Evolutionary conservation across 768 basidiomycete species (phyloP).

Genomic region (Russula olivacea): DNA sequence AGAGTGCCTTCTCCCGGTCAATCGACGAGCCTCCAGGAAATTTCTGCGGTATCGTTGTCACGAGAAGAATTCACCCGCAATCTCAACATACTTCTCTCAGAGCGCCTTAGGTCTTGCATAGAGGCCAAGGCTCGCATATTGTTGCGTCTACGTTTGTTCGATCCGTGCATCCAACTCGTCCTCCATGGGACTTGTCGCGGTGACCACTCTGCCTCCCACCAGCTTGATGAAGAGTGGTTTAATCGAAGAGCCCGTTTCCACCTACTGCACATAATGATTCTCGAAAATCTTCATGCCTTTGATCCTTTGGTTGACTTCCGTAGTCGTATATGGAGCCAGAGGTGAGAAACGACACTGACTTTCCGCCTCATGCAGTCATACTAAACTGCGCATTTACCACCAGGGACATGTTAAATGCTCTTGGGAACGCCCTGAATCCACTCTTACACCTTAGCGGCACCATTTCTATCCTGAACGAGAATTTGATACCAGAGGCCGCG

Average conservation of each 20-base stretch:
- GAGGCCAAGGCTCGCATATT: background rate
- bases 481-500: slow-evolving; percentile 37
- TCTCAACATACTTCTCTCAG: background rate
- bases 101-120: slow-evolving; percentile 7
- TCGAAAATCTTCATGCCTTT: slow-evolving; percentile 31
- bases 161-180: slow-evolving; percentile 27
- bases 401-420: slow-evolving; percentile 10
- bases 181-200: slow-evolving; percentile 35
- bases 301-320: background rate
- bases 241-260: slow-evolving; percentile 41
- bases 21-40: background rate
- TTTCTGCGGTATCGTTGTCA: background rate
- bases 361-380: no score
- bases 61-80: slow-evolving; percentile 1
- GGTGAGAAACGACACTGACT: background rate
- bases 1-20: background rate
- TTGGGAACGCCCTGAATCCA: slow-evolving; percentile 50
- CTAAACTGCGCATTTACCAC: background rate
- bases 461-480: slow-evolving; percentile 32
- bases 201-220: slow-evolving; percentile 34
- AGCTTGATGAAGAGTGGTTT: slow-evolving; percentile 34
- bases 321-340: background rate
- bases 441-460: slow-evolving; percentile 44
- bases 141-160: slow-evolving; percentile 8
- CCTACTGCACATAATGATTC: slow-evolving; percentile 46